These are phyloP conservation scores for Rhizopogon vinicolor DNA, from an alignment of 768 basidiomycete species.

Conservation along the genomic window DNA sequence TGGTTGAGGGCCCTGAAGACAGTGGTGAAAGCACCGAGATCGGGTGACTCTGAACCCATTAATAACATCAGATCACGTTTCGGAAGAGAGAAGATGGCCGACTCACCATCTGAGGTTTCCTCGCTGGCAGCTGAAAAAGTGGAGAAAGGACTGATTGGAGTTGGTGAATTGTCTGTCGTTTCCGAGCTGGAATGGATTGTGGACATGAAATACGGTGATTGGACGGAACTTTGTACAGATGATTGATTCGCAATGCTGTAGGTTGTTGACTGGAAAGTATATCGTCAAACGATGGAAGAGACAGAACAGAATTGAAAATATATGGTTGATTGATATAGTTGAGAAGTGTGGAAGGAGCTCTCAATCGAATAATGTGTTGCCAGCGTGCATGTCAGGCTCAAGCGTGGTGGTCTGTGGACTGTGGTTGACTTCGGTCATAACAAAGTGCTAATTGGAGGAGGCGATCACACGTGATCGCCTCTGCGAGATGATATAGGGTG, in stretches of 20 bases:
- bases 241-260: neutral
- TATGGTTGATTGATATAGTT: neutral
- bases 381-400: constrained; percentile 1
- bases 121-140: constrained; percentile 38
- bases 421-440: too few relatives aligned
- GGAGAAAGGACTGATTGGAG: constrained; percentile 35
- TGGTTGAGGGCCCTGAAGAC: constrained; percentile 66
- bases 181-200: constrained; percentile 34
- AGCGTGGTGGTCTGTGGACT: neutral
- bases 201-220: constrained; percentile 7
- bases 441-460: too few relatives aligned
- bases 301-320: neutral
- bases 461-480: too few relatives aligned
- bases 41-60: constrained; percentile 50
- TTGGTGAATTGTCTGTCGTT: constrained; percentile 27
- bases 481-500: too few relatives aligned
- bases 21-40: constrained; percentile 67
- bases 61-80: neutral
- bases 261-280: neutral
- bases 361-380: neutral
- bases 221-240: neutral
- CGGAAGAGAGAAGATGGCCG: neutral
- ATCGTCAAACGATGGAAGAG: neutral
- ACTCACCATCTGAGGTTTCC: constrained; percentile 47
- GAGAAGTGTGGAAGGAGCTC: neutral